Conservation (phyloP, 495 filamentous ascomycete species). For the Cenococcum geophilum region DNA sequence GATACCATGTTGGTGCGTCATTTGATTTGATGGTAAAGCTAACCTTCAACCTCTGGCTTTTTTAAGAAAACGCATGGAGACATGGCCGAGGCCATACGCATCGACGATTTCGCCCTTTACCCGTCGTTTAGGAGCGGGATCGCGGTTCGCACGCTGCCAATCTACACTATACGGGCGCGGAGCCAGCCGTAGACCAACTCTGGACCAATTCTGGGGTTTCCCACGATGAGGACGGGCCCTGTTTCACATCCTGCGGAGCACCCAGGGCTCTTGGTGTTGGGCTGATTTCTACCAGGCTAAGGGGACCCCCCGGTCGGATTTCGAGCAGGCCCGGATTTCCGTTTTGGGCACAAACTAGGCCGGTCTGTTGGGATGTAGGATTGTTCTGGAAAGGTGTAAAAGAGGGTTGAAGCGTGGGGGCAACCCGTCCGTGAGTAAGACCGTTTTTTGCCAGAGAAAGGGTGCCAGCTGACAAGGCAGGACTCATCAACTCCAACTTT, state of each 20-base stretch:
- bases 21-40: not conserved
- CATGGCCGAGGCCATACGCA: not conserved
- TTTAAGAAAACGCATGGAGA: not conserved
- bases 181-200: no score
- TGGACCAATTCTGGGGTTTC: not conserved
- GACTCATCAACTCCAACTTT: not conserved
- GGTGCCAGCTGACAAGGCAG: not conserved
- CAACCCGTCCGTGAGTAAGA: not conserved
- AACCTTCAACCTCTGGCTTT: not conserved
- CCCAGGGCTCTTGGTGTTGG: not conserved
- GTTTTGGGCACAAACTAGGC: not conserved
- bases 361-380: not conserved
- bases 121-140: not conserved
- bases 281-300: slow-evolving; percentile 2
- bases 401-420: not conserved
- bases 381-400: not conserved
- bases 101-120: not conserved
- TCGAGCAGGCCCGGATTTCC: not conserved
- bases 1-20: not conserved
- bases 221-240: not conserved
- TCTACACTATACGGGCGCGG: no score
- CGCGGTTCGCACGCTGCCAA: not conserved
- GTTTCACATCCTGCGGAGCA: not conserved
- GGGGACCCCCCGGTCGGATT: not conserved
- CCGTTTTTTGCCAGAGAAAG: slow-evolving; percentile 3